These are phyloP conservation scores for Endocarpon pusillum DNA, from an alignment of 495 filamentous ascomycete genomes.

Conservation along the genomic window DNA sequence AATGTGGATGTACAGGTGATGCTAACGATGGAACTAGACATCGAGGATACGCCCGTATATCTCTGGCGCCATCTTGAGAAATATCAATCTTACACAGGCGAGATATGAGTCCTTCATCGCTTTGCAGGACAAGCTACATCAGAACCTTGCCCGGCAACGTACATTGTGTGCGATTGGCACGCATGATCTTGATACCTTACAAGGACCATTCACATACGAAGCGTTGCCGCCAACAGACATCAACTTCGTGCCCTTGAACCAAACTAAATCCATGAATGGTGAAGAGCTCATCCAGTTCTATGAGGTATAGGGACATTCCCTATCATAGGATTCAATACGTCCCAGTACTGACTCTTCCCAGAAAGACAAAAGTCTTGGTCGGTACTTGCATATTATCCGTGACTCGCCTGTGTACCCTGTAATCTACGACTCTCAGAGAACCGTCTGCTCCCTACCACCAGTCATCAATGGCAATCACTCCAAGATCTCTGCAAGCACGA, in stretches of 20 bases:
- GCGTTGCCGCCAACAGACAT: conserved; percentile 84
- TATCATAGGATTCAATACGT: background rate
- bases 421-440: conserved; percentile 75
- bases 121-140: conserved; percentile 94
- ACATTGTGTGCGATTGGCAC: conserved; percentile 93
- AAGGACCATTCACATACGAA: conserved; percentile 94
- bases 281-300: conserved; percentile 89
- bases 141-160: conserved; percentile 83
- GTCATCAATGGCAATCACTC: conserved; percentile 97
- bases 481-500: conserved; percentile 80
- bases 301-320: conserved; percentile 32
- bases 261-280: conserved; percentile 71
- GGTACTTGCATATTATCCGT: conserved; percentile 79
- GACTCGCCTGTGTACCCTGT: conserved; percentile 94
- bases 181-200: conserved; percentile 83
- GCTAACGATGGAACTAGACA: conserved; percentile 32
- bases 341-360: conserved; percentile 11
- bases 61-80: conserved; percentile 71
- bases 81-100: conserved; percentile 77
- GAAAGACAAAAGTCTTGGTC: conserved; percentile 68
- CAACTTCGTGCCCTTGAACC: conserved; percentile 78
- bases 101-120: conserved; percentile 94
- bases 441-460: conserved; percentile 83
- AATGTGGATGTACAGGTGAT: too few species aligned
- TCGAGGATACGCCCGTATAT: conserved; percentile 68